Percentiles rank a stretch among this genome's conserved stretches.
Evolutionary conservation across 331 rosid genomes (phyloP).

Genomic region (Rhamnella rubrinervis): DNA sequence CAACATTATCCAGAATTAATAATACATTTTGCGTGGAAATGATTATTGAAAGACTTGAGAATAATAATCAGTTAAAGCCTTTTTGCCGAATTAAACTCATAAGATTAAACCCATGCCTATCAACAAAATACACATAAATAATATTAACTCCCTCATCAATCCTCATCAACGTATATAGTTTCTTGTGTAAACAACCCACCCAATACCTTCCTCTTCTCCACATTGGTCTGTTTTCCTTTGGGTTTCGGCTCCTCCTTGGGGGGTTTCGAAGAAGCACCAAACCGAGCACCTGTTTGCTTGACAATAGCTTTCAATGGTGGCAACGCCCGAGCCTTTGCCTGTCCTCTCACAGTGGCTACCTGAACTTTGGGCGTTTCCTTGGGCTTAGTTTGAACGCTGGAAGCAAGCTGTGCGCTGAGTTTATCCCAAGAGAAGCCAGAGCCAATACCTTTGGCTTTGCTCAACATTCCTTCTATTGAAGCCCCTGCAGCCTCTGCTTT

Average conservation of each 20-base stretch:
- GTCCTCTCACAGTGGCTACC: constrained; percentile 87
- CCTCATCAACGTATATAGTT: constrained; percentile 89
- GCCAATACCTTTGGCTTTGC: constrained; percentile 70
- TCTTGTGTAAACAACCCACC: constrained; percentile 94
- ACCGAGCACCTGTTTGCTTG: constrained; percentile 34
- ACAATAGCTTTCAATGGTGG: constrained; percentile 50
- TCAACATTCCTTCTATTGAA: constrained; percentile 53
- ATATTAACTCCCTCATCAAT: constrained; percentile 24
- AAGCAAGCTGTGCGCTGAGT: constrained; percentile 59
- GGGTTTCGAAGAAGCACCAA: constrained; percentile 28
- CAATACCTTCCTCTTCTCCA: constrained; percentile 75
- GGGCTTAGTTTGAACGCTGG: constrained; percentile 39
- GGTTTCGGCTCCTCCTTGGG: constrained; percentile 36
- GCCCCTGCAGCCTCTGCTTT: constrained; percentile 54
- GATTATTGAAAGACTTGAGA: too few species aligned
- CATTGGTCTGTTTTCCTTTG: neutral
- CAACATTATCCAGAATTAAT: too few species aligned
- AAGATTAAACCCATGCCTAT: too few species aligned
- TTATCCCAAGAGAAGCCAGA: constrained; percentile 72
- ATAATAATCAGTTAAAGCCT: too few species aligned
- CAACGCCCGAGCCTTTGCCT: constrained; percentile 77
- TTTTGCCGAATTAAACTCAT: too few species aligned
- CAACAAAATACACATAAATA: too few species aligned
- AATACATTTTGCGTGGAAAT: too few species aligned
- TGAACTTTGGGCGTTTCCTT: constrained; percentile 52